These are phyloP conservation scores for Drechslerella dactyloides DNA, from an alignment of 2,329 filamentous ascomycete species.

Conservation along the genomic window DNA sequence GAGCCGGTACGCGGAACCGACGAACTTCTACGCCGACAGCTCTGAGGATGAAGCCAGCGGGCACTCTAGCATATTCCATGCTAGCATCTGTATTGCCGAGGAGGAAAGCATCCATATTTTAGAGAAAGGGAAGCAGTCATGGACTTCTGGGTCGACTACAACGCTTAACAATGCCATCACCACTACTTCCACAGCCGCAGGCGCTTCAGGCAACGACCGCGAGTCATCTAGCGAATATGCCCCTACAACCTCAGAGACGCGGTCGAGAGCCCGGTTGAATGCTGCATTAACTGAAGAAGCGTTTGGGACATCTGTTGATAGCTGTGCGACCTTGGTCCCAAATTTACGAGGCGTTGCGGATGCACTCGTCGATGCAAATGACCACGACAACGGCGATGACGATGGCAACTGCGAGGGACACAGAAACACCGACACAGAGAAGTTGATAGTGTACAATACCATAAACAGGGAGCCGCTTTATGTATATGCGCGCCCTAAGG, in stretches of 20 bases:
- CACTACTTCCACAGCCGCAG: background rate
- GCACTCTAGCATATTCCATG: constrained; percentile 46
- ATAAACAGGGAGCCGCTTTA: constrained; percentile 17
- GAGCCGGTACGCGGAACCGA: background rate
- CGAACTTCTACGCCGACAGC: constrained; percentile 19
- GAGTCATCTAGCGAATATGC: background rate
- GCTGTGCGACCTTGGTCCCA: constrained; percentile 28
- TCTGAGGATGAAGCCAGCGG: constrained; percentile 38
- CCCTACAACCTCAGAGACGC: background rate
- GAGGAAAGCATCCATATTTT: constrained; percentile 1
- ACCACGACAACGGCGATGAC: background rate
- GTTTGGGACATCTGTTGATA: constrained; percentile 35
- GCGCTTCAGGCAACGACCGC: background rate
- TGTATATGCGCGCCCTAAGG: constrained; percentile 30
- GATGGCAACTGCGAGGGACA: background rate
- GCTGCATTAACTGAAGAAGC: background rate
- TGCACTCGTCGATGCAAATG: background rate
- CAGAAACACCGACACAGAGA: constrained; percentile 5
- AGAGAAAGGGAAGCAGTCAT: constrained; percentile 4
- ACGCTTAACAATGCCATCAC: background rate
- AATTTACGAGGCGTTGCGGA: background rate
- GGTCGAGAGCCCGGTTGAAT: background rate
- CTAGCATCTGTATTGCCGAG: constrained; percentile 21
- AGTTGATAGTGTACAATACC: constrained; percentile 5
- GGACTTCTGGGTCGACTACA: background rate